Evolutionary conservation across 805 yeast species (phyloP), one percentile per base, ranked within the genome.

Genomic region (Candida ficus): DNA sequence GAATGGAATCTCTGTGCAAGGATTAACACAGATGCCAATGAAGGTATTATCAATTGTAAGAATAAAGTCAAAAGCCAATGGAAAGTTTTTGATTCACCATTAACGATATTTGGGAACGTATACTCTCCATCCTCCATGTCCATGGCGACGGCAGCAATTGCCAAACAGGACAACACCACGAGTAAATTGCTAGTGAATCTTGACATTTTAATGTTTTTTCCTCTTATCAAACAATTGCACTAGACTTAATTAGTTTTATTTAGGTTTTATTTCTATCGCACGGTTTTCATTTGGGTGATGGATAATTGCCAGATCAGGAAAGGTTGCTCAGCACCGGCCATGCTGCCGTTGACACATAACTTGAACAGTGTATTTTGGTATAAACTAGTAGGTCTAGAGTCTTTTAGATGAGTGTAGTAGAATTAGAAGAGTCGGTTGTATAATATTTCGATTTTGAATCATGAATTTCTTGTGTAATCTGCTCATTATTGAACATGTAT

Each of bases 61-160:
- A 62, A 46, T 17, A 80, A 38, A 0, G 85, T 63, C 17, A 69
- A 34, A 16, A 82, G 54, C 88, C 88, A 83, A 53, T 83, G 91
- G 55, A 79, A 68, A 0, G 82, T 63, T 50, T 76, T 78, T 7
- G 78, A 63, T 2, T 65, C 69, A 7, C 79, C 75, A 42, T 74
- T 64, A 9, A 66, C 57, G 35, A 66, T 64, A 22, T 63, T 55
- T 18, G 71, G 71, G 18, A 58, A 54, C 3, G 67, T 56, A 27
- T 47, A 59, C 10, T 55, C 63, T 7, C 54, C 62, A 3, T 52
- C 49, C 25, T 54, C 60, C 68, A 63, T 63, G 3, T 47, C 57
- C 50, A 47, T 49, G 14, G 48, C 50, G 16, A 17, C 10, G 16
- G 33, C 41, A 5, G 42, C 49, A 26, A 42, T 27, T 7, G 25